These are phyloP conservation scores for Vickermania ingenoplastis DNA, from an alignment of 208 protist species.

Conservation along the genomic window DNA sequence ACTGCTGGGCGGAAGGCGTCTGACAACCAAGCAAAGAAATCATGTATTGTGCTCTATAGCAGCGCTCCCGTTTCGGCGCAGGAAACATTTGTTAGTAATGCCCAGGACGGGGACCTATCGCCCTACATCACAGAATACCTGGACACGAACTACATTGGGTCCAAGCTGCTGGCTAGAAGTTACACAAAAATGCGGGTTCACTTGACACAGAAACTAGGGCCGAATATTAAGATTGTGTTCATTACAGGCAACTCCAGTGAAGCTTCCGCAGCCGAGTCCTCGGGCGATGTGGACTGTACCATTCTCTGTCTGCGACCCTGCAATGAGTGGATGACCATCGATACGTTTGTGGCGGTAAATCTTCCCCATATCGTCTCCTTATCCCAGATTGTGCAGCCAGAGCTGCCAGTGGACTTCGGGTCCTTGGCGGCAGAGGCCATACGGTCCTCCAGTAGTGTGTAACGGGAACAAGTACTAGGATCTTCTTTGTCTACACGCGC, in stretches of 20 bases:
- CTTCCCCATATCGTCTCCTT: slow-evolving; percentile 32
- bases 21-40: neutral
- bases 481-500: slow-evolving; percentile 1
- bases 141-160: slow-evolving; percentile 61
- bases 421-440: slow-evolving; percentile 7
- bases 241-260: slow-evolving; percentile 46
- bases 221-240: slow-evolving; percentile 39
- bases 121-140: slow-evolving; percentile 66
- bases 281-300: slow-evolving; percentile 22
- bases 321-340: slow-evolving; percentile 35
- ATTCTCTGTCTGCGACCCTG: slow-evolving; percentile 37
- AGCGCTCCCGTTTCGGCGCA: slow-evolving; percentile 53
- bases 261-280: slow-evolving; percentile 39
- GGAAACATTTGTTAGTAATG: slow-evolving; percentile 61
- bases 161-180: slow-evolving; percentile 38
- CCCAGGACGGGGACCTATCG: slow-evolving; percentile 50
- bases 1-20: slow-evolving; percentile 6
- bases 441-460: neutral
- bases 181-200: slow-evolving; percentile 53
- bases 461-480: slow-evolving; percentile 5
- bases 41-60: slow-evolving; percentile 75
- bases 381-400: slow-evolving; percentile 23
- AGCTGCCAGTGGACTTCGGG: slow-evolving; percentile 17
- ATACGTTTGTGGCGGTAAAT: slow-evolving; percentile 27
- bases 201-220: slow-evolving; percentile 14